Base-by-base conservation (phyloP, 805 yeast genomes). In the Monosporozyma unispora region DNA sequence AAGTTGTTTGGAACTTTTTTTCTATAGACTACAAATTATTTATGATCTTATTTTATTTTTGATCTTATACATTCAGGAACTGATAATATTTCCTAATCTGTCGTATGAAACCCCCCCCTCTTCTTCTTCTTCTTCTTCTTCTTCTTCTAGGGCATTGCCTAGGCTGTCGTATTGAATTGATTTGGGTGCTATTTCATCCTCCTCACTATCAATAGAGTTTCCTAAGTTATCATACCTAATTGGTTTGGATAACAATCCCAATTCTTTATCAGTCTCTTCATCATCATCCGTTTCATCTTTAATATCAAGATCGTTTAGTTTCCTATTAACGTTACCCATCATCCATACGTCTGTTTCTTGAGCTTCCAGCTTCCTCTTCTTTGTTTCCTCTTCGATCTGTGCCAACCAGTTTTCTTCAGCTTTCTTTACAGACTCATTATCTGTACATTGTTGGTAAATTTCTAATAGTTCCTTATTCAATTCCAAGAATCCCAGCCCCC, bases 401-500 rank as follows among this genome's bases (percentile, higher is more conserved):
- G 72, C 80, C 57, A 93, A 65, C 84, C 93, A 91, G 27, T 69
- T 78, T 11, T 80, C 79, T 67, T 93, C 91, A 0, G 89, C 96
- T 39, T 61, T 67, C 45, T 75, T 71, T 0, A 93, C 80, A 5
- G 90, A 82, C 1, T 76, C 88, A 1, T 85, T 75, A 59, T 91
- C 96, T 0, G 91, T 80, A 67, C 98, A 91, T 39, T 76, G 63
- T 48, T 82, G 83, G 59, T 93, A 93, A 6, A 83, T 64, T 46
- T 80, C 84, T 14, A 93, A 58, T 10, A 93, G 69, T 53, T 88
- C 96, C 54, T 78, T 77, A 63, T 93, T 93, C 49, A 93, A 79
- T 48, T 84, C 81, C 57, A 93, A 67, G 58, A 93, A 93, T 0
- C 86, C 82, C n/a, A 79, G 77, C 2, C 99, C 99, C 96, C 97